These are phyloP conservation scores for Laguncularia racemosa DNA, from an alignment of 345 rosid genomes.

Conservation along the genomic window DNA sequence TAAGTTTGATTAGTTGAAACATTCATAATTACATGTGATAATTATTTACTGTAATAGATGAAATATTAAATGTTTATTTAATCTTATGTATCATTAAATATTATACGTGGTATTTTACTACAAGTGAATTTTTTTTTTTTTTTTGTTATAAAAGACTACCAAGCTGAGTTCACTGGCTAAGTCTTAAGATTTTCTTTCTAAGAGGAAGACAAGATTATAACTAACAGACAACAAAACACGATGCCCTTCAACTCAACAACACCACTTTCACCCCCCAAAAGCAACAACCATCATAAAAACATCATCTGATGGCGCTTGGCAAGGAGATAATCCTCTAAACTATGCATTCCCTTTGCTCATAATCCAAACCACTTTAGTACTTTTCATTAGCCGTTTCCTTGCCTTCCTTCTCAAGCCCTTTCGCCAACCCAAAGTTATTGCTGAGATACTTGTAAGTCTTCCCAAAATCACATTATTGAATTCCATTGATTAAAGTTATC, in stretches of 20 bases:
- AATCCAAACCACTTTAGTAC: slow-evolving; percentile 25
- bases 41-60: too few species aligned
- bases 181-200: neutral
- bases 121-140: too few species aligned
- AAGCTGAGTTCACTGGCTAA: slow-evolving; percentile 4
- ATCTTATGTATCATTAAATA: too few species aligned
- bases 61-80: too few species aligned
- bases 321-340: slow-evolving; percentile 40
- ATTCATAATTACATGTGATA: too few species aligned
- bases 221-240: neutral
- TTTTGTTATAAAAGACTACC: neutral
- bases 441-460: slow-evolving; percentile 27
- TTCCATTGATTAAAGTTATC: too few species aligned
- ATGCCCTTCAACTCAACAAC: slow-evolving; percentile 4
- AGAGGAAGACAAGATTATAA: neutral
- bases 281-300: slow-evolving; percentile 16
- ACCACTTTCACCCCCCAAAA: slow-evolving; percentile 1
- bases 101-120: too few species aligned
- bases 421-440: slow-evolving; percentile 36
- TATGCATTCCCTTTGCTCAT: slow-evolving; percentile 32
- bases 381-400: slow-evolving; percentile 27
- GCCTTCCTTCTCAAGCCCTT: slow-evolving; percentile 30
- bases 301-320: slow-evolving; percentile 35
- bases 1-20: too few species aligned
- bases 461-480: too few species aligned